Conservation (phyloP, 2,329 filamentous ascomycete species). For the Epichloe bromicola region DNA sequence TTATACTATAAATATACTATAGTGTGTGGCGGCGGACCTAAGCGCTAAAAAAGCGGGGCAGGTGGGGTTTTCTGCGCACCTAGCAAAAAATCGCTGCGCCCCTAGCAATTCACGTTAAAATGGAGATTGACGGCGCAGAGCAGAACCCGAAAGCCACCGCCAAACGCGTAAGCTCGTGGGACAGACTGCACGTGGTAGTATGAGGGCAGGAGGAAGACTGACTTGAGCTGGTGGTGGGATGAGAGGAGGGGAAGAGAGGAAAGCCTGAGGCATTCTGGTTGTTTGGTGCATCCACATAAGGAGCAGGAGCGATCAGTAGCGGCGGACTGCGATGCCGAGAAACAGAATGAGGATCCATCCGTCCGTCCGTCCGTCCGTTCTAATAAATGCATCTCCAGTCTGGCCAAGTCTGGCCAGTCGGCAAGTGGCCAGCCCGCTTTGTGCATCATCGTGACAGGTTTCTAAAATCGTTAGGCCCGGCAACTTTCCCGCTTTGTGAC, state of each 20-base stretch:
- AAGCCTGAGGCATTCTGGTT: not conserved
- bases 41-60: no score
- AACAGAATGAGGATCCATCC: not conserved
- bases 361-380: not conserved
- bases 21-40: no score
- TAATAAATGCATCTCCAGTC: no score
- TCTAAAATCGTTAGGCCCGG: not conserved
- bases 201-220: no score
- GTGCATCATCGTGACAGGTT: not conserved
- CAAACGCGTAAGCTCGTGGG: no score
- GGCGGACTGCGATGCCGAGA: not conserved
- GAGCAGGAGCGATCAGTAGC: not conserved
- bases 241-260: no score
- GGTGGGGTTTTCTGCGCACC: no score
- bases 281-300: not conserved
- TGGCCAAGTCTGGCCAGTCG: not conserved
- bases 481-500: no score
- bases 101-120: no score
- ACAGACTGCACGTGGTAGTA: no score
- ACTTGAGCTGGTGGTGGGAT: not conserved
- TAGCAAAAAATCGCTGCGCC: no score
- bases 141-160: not conserved
- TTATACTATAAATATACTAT: no score
- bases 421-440: conserved; percentile 1
- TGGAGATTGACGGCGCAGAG: not conserved